Evolutionary conservation across 164 flowering plant species (phyloP), one percentile per base, ranked within the genome.

Genomic region (Aristolochia californica): DNA sequence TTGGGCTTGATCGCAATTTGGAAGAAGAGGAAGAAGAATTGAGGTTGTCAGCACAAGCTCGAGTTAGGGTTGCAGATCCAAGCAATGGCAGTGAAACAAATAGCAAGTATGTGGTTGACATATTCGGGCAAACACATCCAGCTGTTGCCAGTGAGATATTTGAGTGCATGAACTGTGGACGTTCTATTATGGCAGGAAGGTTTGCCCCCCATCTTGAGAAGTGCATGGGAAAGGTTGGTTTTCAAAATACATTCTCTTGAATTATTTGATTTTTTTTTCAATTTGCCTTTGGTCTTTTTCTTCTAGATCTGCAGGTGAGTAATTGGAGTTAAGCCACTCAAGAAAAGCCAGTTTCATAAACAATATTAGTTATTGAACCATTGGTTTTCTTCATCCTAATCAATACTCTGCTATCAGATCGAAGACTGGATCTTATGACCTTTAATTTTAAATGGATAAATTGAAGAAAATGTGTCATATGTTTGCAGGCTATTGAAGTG

Each of bases 171-270:
- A 93, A 93, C 53, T 93, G 99, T 72, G 83, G 96, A 10, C 78
- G 94, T 24, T 72, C 94, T 17, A 74, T 89, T 24, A 61, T 80
- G 76, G 96, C 99, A 53, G 99, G 97, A 66, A 79, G 83, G 62
- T 93, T 93, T 74, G 99, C 99, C 62, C 97, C 97, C 68, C 97
- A 93, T 70, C 61, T 93, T 74, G 97, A 89, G 73, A 89, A 87
- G 73, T 93, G 99, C 75, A 89, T 93, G 97, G 97, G 99, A 61
- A 93, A 87, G 97, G 96, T 85, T 34, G 62, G 59, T 69, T 56
- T 45, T 47, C n/a, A 13, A 3, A 17, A 28, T 5, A 13, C 51
- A 20, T 11, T 43, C 18, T 24, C 38, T 9, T 18, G 5, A 22
- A 21, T 8, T 22, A 12, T 14, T 50, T 10, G 9, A 4, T 48